Evolutionary conservation across 208 protist genomes (phyloP).

Genomic region (Strigomonas culicis): DNA sequence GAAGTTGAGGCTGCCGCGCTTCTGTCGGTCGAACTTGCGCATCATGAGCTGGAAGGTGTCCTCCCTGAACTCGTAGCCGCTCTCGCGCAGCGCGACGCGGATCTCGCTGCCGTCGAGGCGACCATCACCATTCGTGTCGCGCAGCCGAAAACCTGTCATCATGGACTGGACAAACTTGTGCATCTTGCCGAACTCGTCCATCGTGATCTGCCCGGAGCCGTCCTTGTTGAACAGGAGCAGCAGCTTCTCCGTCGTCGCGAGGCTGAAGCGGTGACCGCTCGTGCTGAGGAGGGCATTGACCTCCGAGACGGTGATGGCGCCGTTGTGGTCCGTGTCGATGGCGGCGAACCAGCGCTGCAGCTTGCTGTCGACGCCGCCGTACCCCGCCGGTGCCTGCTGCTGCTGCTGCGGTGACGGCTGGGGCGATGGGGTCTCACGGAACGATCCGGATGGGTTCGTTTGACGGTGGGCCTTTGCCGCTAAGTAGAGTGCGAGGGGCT

Average conservation of each 20-base stretch:
- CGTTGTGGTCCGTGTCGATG: constrained; percentile 69
- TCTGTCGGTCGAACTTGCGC: constrained; percentile 81
- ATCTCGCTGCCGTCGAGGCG: constrained; percentile 67
- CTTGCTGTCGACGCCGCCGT: constrained; percentile 16
- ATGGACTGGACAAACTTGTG: constrained; percentile 75
- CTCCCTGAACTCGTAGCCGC: constrained; percentile 59
- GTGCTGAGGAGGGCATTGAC: constrained; percentile 68
- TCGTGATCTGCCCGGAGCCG: constrained; percentile 48
- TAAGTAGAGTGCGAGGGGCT: too few relatives aligned
- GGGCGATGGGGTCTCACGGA: too few relatives aligned
- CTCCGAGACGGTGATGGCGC: constrained; percentile 67
- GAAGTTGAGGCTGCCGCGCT: constrained; percentile 66
- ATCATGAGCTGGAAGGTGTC: constrained; percentile 80
- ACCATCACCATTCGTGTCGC: constrained; percentile 52
- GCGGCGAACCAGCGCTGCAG: constrained; percentile 72
- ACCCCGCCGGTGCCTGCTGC: neutral
- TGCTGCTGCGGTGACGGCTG: too few relatives aligned
- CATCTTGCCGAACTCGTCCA: constrained; percentile 74
- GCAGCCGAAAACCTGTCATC: constrained; percentile 56
- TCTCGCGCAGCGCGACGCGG: constrained; percentile 42
- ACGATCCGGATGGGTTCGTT: too few relatives aligned
- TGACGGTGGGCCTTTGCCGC: too few relatives aligned
- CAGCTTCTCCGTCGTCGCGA: constrained; percentile 71
- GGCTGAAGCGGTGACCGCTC: constrained; percentile 56
- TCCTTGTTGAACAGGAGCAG: constrained; percentile 83